Conservation (phyloP, 495 filamentous ascomycete species). For the Chaetomidium leptoderma region DNA sequence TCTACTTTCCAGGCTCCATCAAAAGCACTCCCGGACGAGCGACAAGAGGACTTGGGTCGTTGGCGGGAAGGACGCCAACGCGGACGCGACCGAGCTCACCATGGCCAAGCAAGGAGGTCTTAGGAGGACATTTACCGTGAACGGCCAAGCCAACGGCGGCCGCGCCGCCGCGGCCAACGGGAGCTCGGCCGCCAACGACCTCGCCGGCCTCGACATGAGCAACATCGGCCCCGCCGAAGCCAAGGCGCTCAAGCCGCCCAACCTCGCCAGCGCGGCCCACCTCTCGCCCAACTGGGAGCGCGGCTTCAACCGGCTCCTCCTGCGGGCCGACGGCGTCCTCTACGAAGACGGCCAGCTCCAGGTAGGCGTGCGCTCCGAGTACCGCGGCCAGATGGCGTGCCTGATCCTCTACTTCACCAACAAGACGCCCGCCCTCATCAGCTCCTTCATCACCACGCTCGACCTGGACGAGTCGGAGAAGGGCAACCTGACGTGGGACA, state of each 20-base stretch:
- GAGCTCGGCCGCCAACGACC: conserved; percentile 52
- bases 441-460: conserved; percentile 88
- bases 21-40: conserved; percentile 83
- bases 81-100: conserved; percentile 71
- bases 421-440: conserved; percentile 76
- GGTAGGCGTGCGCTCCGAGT: conserved; percentile 88
- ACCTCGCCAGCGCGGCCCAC: conserved; percentile 88
- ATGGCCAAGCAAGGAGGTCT: conserved; percentile 78
- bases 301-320: conserved; percentile 81
- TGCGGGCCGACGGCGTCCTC: conserved; percentile 76
- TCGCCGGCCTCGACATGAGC: conserved; percentile 77
- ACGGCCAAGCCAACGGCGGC: conserved; percentile 52
- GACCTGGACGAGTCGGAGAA: conserved; percentile 70
- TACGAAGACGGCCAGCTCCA: conserved; percentile 96
- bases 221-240: conserved; percentile 50
- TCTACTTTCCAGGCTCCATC: conserved; percentile 84
- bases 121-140: conserved; percentile 74
- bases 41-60: conserved; percentile 97
- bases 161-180: conserved; percentile 55
- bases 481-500: conserved; percentile 69
- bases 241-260: conserved; percentile 59
- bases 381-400: conserved; percentile 87
- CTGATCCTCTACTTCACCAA: conserved; percentile 94
- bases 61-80: conserved; percentile 87
- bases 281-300: conserved; percentile 90